Conservation (phyloP, 2,329 filamentous ascomycete genomes). For the Diaporthe sp. region DNA sequence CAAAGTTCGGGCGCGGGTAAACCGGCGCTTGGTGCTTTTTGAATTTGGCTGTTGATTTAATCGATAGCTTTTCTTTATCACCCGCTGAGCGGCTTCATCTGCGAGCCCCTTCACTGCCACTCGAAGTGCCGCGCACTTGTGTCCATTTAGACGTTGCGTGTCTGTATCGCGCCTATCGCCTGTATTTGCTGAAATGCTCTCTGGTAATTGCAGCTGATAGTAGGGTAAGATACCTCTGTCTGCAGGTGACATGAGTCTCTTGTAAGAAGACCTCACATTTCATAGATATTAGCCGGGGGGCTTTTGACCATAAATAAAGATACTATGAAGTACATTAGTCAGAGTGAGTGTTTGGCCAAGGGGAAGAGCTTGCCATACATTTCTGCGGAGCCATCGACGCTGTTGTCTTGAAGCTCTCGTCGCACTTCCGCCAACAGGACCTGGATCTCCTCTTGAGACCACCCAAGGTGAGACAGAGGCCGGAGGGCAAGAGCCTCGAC, state of each 20-base stretch:
- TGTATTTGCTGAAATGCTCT: background rate
- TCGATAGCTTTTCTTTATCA: background rate
- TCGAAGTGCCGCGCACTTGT: background rate
- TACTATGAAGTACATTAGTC: background rate
- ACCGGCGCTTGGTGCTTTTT: background rate
- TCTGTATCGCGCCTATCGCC: background rate
- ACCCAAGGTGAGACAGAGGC: conserved; percentile 28
- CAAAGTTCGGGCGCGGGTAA: background rate
- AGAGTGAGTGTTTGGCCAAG: too few relatives aligned
- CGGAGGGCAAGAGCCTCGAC: conserved; percentile 32
- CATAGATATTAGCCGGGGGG: background rate
- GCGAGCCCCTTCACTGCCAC: background rate
- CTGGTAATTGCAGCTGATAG: background rate
- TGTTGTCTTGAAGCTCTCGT: conserved; percentile 37
- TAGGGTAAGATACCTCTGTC: background rate
- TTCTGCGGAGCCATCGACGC: conserved; percentile 26
- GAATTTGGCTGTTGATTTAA: background rate
- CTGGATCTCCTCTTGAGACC: conserved; percentile 39
- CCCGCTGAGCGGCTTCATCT: too few relatives aligned
- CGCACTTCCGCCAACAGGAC: conserved; percentile 36
- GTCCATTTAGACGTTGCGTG: background rate
- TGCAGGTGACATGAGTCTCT: background rate
- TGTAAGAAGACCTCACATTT: background rate
- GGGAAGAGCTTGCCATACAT: too few relatives aligned
- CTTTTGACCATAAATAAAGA: conserved; percentile 19